Base-by-base conservation (phyloP, 495 filamentous ascomycete species). In the Aspergillus affinis region DNA sequence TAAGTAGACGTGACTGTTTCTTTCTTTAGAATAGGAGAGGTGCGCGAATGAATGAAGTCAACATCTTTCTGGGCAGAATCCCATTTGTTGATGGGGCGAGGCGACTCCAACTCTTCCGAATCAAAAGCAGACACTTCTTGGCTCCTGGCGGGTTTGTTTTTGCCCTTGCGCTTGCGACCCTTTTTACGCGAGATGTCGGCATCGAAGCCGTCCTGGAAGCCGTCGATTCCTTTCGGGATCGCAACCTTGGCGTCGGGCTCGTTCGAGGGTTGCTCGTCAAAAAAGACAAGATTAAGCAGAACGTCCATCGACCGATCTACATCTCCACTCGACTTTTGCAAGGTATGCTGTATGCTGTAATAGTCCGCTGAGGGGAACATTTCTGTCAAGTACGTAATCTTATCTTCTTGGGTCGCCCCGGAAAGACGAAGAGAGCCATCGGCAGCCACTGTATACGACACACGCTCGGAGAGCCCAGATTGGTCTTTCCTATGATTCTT, bases 281-380 rank as follows among this genome's bases (percentile, higher is more conserved):
- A 84, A 68, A 84, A 90, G 10, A 86, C 81, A 6, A 88, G 78
- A 57, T 88, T 94, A 12, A 97, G 79, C 3, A 98, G 77, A 51
- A 91, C 86, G 68, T 98, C 92, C 62, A 95, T 86, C 2, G 92
- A 84, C 19, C 80, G 79, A n/a, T 80, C 79, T 19, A 86, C 78
- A 66, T 90, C 81, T 3, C 84, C 81, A 46, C 82, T 74, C 49
- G 75, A 82, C 61, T 90, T 88, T 65, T 84, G 82, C 50, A 97
- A 72, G 0, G 82, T 82, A 55, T 83, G 82, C 44, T 77, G 73
- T 18, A 96, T 79, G 49, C 88, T 85, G 60, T 88, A 85, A 0
- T 68, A 68, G 27, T 84, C 84, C 15, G 91, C 74, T 1, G 71
- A 81, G 9, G 87, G 84, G 66, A 97, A 96, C 71, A 94, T 91